Conservation (phyloP, 495 filamentous ascomycete species). For the Penicillium canariense region DNA sequence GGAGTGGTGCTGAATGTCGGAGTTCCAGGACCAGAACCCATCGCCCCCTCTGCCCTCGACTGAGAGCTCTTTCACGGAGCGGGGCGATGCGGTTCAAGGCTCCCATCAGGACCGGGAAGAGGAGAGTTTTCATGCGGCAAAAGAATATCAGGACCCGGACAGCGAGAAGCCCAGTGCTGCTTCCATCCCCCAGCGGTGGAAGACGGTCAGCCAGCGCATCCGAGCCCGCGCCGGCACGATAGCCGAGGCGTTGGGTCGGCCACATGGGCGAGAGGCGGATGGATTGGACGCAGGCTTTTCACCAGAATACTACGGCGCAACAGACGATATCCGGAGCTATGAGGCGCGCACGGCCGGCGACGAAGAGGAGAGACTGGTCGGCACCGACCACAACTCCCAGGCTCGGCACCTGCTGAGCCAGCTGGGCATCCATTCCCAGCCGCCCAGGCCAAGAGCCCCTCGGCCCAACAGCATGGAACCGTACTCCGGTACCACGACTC, state of each 20-base stretch:
- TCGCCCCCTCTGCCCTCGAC: constrained; percentile 11
- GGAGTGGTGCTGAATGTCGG: constrained; percentile 11
- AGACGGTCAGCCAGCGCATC: constrained; percentile 23
- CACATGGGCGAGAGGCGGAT: constrained; percentile 27
- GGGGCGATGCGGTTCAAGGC: constrained; percentile 3
- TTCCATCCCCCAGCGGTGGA: constrained; percentile 19
- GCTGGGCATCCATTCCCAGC: constrained; percentile 17
- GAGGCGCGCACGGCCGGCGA: constrained; percentile 18
- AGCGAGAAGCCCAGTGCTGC: constrained; percentile 14
- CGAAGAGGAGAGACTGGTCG: constrained; percentile 13
- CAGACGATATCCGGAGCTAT: constrained; percentile 27
- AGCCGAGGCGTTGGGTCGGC: constrained; percentile 27
- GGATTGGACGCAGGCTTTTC: constrained; percentile 25
- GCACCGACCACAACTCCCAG: constrained; percentile 20
- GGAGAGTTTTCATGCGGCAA: not conserved
- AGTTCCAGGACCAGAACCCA: constrained; percentile 15
- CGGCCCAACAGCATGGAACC: constrained; percentile 7
- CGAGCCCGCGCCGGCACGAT: constrained; percentile 20
- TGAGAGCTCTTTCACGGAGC: constrained; percentile 1
- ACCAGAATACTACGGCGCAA: constrained; percentile 30
- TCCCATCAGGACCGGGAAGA: not conserved
- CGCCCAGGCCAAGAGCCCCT: not conserved
- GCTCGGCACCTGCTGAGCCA: constrained; percentile 25
- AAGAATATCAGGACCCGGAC: constrained; percentile 5
- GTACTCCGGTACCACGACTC: constrained; percentile 19